These are phyloP conservation scores for Pyricularia pennisetigena DNA, from an alignment of 2,329 filamentous ascomycete genomes.

Conservation along the genomic window DNA sequence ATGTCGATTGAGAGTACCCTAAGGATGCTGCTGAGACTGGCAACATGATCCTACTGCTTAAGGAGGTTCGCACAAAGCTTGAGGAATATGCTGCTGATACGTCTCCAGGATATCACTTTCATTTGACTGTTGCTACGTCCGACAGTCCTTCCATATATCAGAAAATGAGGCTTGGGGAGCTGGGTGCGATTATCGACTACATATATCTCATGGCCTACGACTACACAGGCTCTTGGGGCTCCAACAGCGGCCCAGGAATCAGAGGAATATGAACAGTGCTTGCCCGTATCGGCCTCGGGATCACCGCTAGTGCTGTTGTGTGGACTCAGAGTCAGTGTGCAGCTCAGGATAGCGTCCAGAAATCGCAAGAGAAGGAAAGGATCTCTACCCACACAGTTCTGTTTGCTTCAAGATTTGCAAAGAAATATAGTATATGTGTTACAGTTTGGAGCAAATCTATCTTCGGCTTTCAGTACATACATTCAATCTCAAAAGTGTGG, in stretches of 20 bases:
- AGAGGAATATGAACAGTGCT: not conserved
- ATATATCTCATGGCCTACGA: conserved; percentile 70
- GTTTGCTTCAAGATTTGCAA: conserved; percentile 62
- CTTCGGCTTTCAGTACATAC: too few relatives aligned
- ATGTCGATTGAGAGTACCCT: too few relatives aligned
- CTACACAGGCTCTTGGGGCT: conserved; percentile 65
- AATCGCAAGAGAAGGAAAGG: conserved; percentile 11
- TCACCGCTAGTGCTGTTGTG: too few relatives aligned
- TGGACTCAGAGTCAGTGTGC: too few relatives aligned
- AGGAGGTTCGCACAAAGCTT: too few relatives aligned
- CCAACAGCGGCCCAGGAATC: conserved; percentile 41
- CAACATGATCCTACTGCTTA: too few relatives aligned
- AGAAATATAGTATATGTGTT: conserved; percentile 72
- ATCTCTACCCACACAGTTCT: conserved; percentile 54
- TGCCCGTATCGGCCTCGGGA: not conserved
- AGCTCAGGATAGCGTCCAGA: not conserved
- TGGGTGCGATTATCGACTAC: conserved; percentile 69
- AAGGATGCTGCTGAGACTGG: too few relatives aligned
- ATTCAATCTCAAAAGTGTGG: too few relatives aligned
- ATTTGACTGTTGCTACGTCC: too few relatives aligned
- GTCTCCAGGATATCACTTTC: too few relatives aligned
- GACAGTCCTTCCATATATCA: too few relatives aligned
- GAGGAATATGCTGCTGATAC: too few relatives aligned
- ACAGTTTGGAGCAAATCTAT: conserved; percentile 23
- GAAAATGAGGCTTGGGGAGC: conserved; percentile 48